Evolutionary conservation across 1,139 yeast species (phyloP).

Genomic region (Blastobotrys raffinosifermentans): DNA sequence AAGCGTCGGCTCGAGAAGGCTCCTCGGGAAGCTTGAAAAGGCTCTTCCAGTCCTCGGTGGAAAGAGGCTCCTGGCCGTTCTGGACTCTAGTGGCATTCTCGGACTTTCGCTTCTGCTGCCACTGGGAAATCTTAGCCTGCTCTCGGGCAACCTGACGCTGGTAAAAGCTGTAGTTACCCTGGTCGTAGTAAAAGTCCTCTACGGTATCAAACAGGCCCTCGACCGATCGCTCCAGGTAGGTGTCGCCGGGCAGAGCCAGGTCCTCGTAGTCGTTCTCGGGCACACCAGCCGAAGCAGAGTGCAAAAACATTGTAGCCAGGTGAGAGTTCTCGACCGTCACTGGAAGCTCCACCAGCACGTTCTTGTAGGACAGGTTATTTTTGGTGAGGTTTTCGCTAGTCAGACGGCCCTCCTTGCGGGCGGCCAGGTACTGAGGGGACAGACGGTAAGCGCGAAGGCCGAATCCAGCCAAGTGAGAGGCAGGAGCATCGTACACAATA

Average conservation of each 20-base stretch:
- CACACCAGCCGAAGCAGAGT: constrained; percentile 30
- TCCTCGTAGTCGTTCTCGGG: constrained; percentile 26
- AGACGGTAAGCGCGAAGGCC: constrained; percentile 67
- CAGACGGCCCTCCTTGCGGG: constrained; percentile 48
- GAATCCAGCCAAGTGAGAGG: constrained; percentile 50
- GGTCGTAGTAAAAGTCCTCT: constrained; percentile 75
- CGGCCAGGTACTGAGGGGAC: constrained; percentile 53
- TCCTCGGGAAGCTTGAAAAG: constrained; percentile 65
- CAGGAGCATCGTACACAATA: constrained; percentile 67
- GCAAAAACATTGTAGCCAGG: constrained; percentile 41
- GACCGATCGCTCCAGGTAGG: constrained; percentile 42
- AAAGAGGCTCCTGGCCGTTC: constrained; percentile 49
- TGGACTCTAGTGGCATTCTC: constrained; percentile 58
- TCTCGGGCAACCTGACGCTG: constrained; percentile 76
- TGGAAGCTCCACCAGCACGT: constrained; percentile 69
- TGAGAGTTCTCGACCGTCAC: constrained; percentile 58
- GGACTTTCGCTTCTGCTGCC: constrained; percentile 66
- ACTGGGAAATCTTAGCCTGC: constrained; percentile 60
- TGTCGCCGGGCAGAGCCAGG: constrained; percentile 39
- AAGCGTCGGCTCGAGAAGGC: constrained; percentile 70
- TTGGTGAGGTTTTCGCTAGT: constrained; percentile 58
- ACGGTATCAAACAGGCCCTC: constrained; percentile 70
- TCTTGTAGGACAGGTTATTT: constrained; percentile 58
- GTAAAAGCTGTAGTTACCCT: constrained; percentile 70
- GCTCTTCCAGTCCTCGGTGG: constrained; percentile 59